These are phyloP conservation scores for Paecilomyces dactylethromorphus DNA, from an alignment of 2,329 filamentous ascomycete genomes.

Conservation along the genomic window DNA sequence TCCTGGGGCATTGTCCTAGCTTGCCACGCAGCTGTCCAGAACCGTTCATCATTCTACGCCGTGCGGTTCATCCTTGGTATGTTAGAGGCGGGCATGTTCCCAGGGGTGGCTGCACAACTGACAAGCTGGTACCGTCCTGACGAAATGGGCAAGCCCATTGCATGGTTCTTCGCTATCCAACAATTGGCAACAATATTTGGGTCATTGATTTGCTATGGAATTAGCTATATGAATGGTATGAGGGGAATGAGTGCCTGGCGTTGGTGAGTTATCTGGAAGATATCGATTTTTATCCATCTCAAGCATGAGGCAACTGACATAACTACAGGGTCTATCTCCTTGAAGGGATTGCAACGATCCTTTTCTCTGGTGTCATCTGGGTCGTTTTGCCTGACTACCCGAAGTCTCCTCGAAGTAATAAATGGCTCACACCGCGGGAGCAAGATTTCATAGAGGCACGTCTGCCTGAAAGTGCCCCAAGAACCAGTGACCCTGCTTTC, in stretches of 20 bases:
- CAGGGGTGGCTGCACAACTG: constrained; percentile 30
- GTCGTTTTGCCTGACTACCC: constrained; percentile 40
- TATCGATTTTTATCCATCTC: not conserved
- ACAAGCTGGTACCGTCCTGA: constrained; percentile 40
- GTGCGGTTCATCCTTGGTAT: constrained; percentile 32
- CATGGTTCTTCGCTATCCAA: constrained; percentile 39
- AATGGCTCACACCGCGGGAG: constrained; percentile 33
- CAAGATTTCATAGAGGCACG: constrained; percentile 35
- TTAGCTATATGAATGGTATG: constrained; percentile 14
- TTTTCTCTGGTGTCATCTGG: constrained; percentile 33
- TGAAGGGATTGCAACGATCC: constrained; percentile 37
- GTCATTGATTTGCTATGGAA: constrained; percentile 20
- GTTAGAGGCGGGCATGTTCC: constrained; percentile 37
- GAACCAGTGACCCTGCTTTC: constrained; percentile 31
- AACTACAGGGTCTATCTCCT: constrained; percentile 32
- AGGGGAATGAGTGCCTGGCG: constrained; percentile 16
- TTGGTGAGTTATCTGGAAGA: constrained; percentile 6
- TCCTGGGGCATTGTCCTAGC: constrained; percentile 33
- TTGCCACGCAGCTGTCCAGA: constrained; percentile 30
- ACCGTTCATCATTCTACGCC: constrained; percentile 26
- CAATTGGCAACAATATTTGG: constrained; percentile 31
- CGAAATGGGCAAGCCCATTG: constrained; percentile 35
- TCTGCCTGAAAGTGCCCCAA: constrained; percentile 32
- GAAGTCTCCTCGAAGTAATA: constrained; percentile 29
- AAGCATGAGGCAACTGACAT: not conserved